Base-by-base conservation (phyloP, 106 monocot genomes). In the Alisma plantagoaquatica region DNA sequence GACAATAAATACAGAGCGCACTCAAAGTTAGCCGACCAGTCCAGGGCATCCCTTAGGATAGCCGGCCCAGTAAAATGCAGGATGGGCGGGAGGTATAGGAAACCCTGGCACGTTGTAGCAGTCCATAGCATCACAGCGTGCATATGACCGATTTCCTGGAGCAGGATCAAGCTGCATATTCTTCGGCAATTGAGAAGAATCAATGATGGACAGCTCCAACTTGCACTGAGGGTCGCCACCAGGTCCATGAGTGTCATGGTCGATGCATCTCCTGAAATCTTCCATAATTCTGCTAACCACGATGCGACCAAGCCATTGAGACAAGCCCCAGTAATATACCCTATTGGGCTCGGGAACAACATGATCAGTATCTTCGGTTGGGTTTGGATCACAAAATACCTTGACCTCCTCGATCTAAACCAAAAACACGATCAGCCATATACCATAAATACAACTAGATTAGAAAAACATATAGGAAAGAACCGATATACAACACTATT, bases 311-410 rank as follows among this genome's bases (percentile, higher is more conserved):
- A 20, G 30, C 22, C 11, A 29, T 27, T 29, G 14, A 23, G 56
- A 59, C 59, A 80, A 56, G 25, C 75, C 80, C 80, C 74, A 80
- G 54, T 67, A 75, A 49, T 65, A 79, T 4, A 80, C 66, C 27
- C 19, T 41, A 16, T 75, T 75, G 7, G 70, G 75, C 32, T 58
- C 71, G 1, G 47, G 16, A 7, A 67, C 47, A 31, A 53, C 51
- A 19, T 74, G 70, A 63, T 75, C 71, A 5, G 71, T 54, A 48
- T 75, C 62, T 21, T 80, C 80, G 2, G 52, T 67, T 10, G 80
- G 70, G 29, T 74, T 71, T 25, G 80, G 80, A 50, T 80, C 80
- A 22, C 80, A 71, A 19, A 48, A 59, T 7, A 54, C 54, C 12
- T 71, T 57, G 0, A 67, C 46, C 10, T 29, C 54, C 54, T 74